phyloP scores from a whole-genome alignment of 306 rosid species.

The Acacia confusa region DNA sequence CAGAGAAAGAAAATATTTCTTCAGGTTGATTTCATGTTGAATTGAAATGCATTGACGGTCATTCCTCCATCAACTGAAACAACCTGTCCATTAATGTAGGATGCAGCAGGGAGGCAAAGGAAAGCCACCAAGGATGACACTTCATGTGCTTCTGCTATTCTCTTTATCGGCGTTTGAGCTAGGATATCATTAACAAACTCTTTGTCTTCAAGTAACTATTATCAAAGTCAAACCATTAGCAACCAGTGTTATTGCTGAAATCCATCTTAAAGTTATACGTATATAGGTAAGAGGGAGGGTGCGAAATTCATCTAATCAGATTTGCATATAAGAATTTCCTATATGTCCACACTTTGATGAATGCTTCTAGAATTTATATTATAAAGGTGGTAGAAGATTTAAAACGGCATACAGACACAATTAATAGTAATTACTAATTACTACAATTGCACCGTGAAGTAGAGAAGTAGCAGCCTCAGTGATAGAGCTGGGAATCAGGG shows the following conservation, averaged over 20 bases:
- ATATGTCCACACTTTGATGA: not conserved
- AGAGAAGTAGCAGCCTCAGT: not conserved
- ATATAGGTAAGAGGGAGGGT: not conserved
- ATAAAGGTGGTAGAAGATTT: not conserved
- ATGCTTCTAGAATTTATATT: not conserved
- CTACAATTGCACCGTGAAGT: not conserved
- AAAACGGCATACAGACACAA: not conserved
- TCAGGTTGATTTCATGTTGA: slow-evolving; percentile 38
- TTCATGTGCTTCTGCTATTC: slow-evolving; percentile 74
- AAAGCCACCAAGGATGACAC: slow-evolving; percentile 82
- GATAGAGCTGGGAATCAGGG: too few species aligned
- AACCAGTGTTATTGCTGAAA: slow-evolving; percentile 1
- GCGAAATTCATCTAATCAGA: not conserved
- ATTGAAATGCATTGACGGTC: slow-evolving; percentile 61
- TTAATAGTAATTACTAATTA: not conserved
- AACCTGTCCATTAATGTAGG: slow-evolving; percentile 82
- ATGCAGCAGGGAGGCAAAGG: slow-evolving; percentile 85
- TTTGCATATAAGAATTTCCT: not conserved
- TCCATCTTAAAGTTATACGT: slow-evolving; percentile 13
- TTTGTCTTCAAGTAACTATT: slow-evolving; percentile 55
- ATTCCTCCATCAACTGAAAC: slow-evolving; percentile 80
- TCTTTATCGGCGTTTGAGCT: slow-evolving; percentile 58
- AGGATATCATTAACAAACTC: slow-evolving; percentile 41
- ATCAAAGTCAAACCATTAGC: slow-evolving; percentile 11
- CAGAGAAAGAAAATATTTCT: slow-evolving; percentile 11